phyloP scores from a whole-genome alignment of 176 grass and related monocot genomes.

The Raddia distichophylla region DNA sequence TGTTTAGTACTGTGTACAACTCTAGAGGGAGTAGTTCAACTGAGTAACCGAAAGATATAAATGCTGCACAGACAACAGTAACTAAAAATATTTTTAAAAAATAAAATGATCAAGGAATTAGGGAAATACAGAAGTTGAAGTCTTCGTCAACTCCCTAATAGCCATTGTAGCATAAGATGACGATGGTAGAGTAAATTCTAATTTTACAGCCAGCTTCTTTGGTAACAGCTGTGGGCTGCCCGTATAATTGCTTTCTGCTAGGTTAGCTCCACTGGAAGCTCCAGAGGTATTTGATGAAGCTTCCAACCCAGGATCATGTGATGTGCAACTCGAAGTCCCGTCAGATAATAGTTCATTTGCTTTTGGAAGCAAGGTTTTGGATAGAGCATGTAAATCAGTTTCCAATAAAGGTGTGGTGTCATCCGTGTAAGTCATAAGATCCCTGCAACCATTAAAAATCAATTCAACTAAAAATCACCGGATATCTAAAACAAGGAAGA shows the following conservation, averaged over 20 bases:
- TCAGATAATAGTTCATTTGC: conserved; percentile 41
- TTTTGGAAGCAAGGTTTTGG: conserved; percentile 40
- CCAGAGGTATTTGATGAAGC: conserved; percentile 33
- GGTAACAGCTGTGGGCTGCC: conserved; percentile 48
- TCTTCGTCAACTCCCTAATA: conserved; percentile 88
- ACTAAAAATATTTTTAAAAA: conserved; percentile 2
- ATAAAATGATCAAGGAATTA: conserved; percentile 10
- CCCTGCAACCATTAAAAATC: conserved; percentile 56
- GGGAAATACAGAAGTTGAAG: conserved; percentile 76
- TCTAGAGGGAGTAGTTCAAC: neutral
- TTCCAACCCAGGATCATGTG: conserved; percentile 10
- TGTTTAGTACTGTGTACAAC: too few species aligned
- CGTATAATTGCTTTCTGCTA: conserved; percentile 30
- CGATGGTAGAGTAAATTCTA: conserved; percentile 85
- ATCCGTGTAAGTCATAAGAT: conserved; percentile 68
- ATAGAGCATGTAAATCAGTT: conserved; percentile 78
- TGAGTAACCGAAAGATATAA: conserved; percentile 23
- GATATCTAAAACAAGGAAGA: neutral
- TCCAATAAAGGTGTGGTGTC: conserved; percentile 55
- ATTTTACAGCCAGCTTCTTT: conserved; percentile 74
- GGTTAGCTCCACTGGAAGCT: conserved; percentile 30
- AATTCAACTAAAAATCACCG: conserved; percentile 23
- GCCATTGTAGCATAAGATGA: conserved; percentile 99
- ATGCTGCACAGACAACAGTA: neutral
- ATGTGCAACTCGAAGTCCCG: conserved; percentile 27